Evolutionary conservation across 768 basidiomycete genomes (phyloP).

Genomic region (Crassisporium funariophilum): DNA sequence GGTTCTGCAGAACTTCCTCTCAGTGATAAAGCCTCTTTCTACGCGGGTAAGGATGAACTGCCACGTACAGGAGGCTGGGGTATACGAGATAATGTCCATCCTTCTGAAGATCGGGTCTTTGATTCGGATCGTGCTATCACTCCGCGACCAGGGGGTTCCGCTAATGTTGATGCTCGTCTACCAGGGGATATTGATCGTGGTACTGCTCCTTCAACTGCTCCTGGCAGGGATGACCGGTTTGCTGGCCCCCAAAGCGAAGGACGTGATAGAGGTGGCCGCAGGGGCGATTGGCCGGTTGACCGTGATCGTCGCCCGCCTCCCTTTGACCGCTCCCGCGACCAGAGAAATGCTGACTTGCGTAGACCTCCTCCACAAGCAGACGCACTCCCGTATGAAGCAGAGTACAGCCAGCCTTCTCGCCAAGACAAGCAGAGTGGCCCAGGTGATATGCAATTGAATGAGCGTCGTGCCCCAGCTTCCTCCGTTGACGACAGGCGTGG

Average conservation of each 20-base stretch:
- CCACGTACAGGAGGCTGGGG: slow-evolving; percentile 13
- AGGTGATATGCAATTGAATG: slow-evolving; percentile 14
- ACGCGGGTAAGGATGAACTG: slow-evolving; percentile 9
- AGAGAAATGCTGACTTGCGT: slow-evolving; percentile 5
- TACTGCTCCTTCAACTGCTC: slow-evolving; percentile 10
- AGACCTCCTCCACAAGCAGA: slow-evolving; percentile 10
- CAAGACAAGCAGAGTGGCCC: slow-evolving; percentile 10
- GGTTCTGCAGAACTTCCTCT: slow-evolving; percentile 12
- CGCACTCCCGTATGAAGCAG: slow-evolving; percentile 1
- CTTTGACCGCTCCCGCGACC: slow-evolving; percentile 10
- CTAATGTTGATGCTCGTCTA: slow-evolving; percentile 12
- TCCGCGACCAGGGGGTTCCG: slow-evolving; percentile 8
- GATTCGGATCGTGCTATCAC: slow-evolving; percentile 10
- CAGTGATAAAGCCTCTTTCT: slow-evolving; percentile 2
- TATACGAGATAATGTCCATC: slow-evolving; percentile 5
- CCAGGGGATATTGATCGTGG: slow-evolving; percentile 8
- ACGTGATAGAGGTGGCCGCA: too few species aligned
- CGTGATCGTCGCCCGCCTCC: slow-evolving; percentile 7
- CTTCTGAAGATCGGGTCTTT: slow-evolving; percentile 11
- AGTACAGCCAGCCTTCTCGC: slow-evolving; percentile 7
- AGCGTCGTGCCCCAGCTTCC: slow-evolving; percentile 4
- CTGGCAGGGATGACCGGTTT: slow-evolving; percentile 6
- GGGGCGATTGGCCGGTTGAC: too few species aligned
- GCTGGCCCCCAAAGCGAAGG: too few species aligned
- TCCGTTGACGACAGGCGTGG: slow-evolving; percentile 9